These are phyloP conservation scores for Aspergillus tubingensis DNA, from an alignment of 2,329 filamentous ascomycete genomes.

Conservation along the genomic window DNA sequence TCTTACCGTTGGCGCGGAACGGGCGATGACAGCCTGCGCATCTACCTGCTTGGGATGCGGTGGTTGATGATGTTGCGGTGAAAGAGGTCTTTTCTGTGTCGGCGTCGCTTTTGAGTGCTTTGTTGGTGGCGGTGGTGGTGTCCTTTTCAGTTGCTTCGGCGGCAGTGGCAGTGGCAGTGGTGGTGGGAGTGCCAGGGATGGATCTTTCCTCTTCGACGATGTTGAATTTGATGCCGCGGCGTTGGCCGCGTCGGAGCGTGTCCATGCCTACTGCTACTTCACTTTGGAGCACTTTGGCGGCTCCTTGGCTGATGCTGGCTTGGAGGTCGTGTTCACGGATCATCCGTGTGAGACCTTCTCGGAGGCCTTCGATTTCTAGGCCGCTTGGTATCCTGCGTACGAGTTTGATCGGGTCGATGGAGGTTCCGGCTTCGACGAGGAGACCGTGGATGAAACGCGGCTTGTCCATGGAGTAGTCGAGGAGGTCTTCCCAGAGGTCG, in stretches of 20 bases:
- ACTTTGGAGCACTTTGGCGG: slow-evolving; percentile 79
- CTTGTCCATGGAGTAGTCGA: slow-evolving; percentile 97
- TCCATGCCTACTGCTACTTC: slow-evolving; percentile 86
- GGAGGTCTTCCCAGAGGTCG: slow-evolving; percentile 90
- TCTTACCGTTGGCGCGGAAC: slow-evolving; percentile 43
- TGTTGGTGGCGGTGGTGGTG: neutral
- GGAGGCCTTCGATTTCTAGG: slow-evolving; percentile 84
- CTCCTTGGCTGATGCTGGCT: slow-evolving; percentile 85
- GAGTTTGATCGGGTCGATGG: slow-evolving; percentile 87
- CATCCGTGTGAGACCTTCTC: slow-evolving; percentile 85
- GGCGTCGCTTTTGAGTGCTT: slow-evolving; percentile 13
- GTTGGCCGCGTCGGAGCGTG: slow-evolving; percentile 74
- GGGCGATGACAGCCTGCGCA: slow-evolving; percentile 43
- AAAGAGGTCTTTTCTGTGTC: slow-evolving; percentile 20
- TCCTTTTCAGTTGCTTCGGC: slow-evolving; percentile 8
- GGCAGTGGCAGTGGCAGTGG: too few relatives aligned
- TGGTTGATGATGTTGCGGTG: slow-evolving; percentile 1
- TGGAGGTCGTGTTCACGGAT: slow-evolving; percentile 96
- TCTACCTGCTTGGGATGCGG: slow-evolving; percentile 27
- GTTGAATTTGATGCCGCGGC: slow-evolving; percentile 86
- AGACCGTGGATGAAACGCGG: slow-evolving; percentile 90
- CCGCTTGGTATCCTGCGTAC: slow-evolving; percentile 90
- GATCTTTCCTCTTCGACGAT: slow-evolving; percentile 49
- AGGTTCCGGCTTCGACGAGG: slow-evolving; percentile 89
- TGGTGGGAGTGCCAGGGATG: slow-evolving; percentile 5